Conservation (phyloP, 139 green algal species). For the Zygnema cylindricum region DNA sequence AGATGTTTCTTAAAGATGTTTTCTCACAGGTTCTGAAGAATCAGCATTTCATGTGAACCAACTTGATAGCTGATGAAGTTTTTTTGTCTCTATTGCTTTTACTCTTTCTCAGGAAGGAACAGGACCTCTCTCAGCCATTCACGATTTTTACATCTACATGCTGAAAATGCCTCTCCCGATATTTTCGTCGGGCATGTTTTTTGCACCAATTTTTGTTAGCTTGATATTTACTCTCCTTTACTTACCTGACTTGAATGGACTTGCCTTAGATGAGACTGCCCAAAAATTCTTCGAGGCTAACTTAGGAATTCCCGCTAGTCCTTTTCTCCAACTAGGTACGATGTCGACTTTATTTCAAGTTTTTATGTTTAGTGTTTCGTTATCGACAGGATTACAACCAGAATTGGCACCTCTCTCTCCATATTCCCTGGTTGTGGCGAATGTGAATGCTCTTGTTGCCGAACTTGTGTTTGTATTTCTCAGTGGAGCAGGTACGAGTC, state of each 20-base stretch:
- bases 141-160: slow-evolving; percentile 50
- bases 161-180: slow-evolving; percentile 31
- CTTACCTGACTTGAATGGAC: slow-evolving; percentile 36
- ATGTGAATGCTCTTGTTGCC: slow-evolving; percentile 46
- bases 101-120: slow-evolving; percentile 10
- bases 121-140: slow-evolving; percentile 8
- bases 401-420: slow-evolving; percentile 24
- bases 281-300: slow-evolving; percentile 11
- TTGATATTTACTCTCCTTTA: slow-evolving; percentile 50
- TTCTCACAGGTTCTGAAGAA: too few species aligned
- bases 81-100: too few species aligned
- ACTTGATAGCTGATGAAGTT: too few species aligned
- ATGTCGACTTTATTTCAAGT: slow-evolving; percentile 39
- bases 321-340: not conserved
- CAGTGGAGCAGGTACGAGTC: slow-evolving; percentile 41
- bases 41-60: too few species aligned
- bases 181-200: slow-evolving; percentile 32
- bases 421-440: slow-evolving; percentile 44
- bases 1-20: too few species aligned
- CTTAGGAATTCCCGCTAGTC: not conserved
- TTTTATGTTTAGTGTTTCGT: slow-evolving; percentile 48
- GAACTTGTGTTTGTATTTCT: slow-evolving; percentile 60
- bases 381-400: slow-evolving; percentile 37
- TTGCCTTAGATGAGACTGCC: slow-evolving; percentile 40
- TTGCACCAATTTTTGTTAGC: slow-evolving; percentile 31